Conservation (phyloP, 2,329 filamentous ascomycete species). For the Tolypocladium sp. region DNA sequence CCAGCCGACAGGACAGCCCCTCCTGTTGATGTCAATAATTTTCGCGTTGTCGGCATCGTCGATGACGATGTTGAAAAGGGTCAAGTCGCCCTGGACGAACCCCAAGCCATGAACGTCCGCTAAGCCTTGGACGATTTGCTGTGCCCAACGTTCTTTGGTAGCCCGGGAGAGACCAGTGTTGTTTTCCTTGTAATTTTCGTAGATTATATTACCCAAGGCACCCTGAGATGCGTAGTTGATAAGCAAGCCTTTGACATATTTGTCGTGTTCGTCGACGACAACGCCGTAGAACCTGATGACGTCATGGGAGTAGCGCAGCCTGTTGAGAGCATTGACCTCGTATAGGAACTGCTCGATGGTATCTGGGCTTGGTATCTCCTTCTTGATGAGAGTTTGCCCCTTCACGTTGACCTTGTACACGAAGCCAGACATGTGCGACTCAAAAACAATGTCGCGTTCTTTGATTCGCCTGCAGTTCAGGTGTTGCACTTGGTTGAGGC, state of each 20-base stretch:
- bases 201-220: conserved; percentile 83
- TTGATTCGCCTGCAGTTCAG: conserved; percentile 54
- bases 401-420: conserved; percentile 82
- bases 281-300: conserved; percentile 85
- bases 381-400: conserved; percentile 73
- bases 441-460: conserved; percentile 72
- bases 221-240: conserved; percentile 83
- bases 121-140: conserved; percentile 81
- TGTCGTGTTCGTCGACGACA: conserved; percentile 79
- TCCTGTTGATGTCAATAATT: conserved; percentile 96
- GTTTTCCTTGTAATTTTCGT: conserved; percentile 58
- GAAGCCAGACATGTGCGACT: conserved; percentile 90
- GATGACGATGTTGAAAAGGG: conserved; percentile 92
- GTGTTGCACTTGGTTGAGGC: conserved; percentile 63
- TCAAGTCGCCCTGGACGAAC: conserved; percentile 96
- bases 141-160: conserved; percentile 76
- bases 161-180: conserved; percentile 54
- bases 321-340: conserved; percentile 89
- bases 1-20: conserved; percentile 94
- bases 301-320: conserved; percentile 59
- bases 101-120: conserved; percentile 91
- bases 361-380: conserved; percentile 93
- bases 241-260: conserved; percentile 75
- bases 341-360: conserved; percentile 95
- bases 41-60: conserved; percentile 76